A percentile compares a stretch with the other conserved stretches of the same genome.
Conservation (phyloP, 2,329 filamentous ascomycete species). For the Acrodontium crateriforme region DNA sequence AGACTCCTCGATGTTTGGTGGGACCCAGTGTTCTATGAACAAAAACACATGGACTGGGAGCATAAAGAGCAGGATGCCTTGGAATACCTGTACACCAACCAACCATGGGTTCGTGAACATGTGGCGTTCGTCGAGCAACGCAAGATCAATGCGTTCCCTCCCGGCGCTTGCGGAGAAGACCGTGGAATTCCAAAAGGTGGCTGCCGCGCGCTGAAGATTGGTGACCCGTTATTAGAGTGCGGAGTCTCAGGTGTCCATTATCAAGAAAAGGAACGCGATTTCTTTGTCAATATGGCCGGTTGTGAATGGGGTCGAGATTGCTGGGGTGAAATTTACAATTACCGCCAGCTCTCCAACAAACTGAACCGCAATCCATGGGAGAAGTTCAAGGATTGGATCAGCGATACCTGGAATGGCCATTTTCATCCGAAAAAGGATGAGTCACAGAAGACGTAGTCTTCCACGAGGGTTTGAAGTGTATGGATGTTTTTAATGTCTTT, state of each 20-base stretch:
- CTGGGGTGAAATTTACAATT: conserved; percentile 96
- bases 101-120: conserved; percentile 84
- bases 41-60: conserved; percentile 98
- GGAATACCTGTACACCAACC: conserved; percentile 78
- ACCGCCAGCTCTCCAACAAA: conserved; percentile 78
- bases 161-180: conserved; percentile 71
- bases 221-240: conserved; percentile 14
- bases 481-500: no score
- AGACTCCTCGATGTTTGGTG: conserved; percentile 92
- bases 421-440: conserved; percentile 10
- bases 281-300: conserved; percentile 95
- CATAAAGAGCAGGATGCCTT: conserved; percentile 97
- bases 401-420: conserved; percentile 21
- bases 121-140: conserved; percentile 83
- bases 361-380: conserved; percentile 79
- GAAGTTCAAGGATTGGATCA: conserved; percentile 38
- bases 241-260: conserved; percentile 55
- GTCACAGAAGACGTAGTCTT: no score
- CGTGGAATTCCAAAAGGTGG: conserved; percentile 48
- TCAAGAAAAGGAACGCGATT: conserved; percentile 70
- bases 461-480: no score
- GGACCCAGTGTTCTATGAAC: conserved; percentile 95
- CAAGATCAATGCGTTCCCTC: conserved; percentile 87
- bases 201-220: conserved; percentile 11
- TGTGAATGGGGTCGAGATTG: conserved; percentile 96